A percentile compares a stretch with the other conserved stretches of the same genome.
These are phyloP conservation scores for Chrysopogon serrulatus DNA, from an alignment of 176 grass and related monocot genomes.

Conservation along the genomic window DNA sequence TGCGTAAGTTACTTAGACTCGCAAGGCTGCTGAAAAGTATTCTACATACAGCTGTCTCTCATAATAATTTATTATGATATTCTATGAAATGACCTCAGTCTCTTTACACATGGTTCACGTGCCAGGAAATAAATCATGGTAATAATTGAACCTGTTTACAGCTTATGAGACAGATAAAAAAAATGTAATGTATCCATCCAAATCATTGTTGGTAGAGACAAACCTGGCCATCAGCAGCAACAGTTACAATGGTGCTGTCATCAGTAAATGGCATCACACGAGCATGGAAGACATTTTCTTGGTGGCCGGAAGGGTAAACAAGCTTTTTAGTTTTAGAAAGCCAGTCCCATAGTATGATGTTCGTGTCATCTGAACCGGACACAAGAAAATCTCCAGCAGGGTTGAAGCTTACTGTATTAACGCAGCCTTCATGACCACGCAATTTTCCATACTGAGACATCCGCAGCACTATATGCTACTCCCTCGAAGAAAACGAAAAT, in stretches of 20 bases:
- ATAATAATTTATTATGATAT: not conserved
- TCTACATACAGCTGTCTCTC: not conserved
- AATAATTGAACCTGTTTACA: not conserved
- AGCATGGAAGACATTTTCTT: conserved; percentile 74
- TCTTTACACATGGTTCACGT: conserved; percentile 3
- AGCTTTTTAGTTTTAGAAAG: conserved; percentile 46
- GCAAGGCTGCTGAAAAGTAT: not conserved
- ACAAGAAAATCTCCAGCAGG: conserved; percentile 61
- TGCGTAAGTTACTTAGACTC: not conserved
- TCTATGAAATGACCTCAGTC: not conserved
- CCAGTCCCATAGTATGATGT: conserved; percentile 93
- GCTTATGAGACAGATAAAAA: not conserved
- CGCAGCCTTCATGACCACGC: conserved; percentile 66
- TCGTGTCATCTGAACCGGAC: conserved; percentile 73
- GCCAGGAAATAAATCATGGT: conserved; percentile 8
- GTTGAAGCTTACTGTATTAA: conserved; percentile 84
- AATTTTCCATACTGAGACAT: conserved; percentile 65
- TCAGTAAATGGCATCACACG: conserved; percentile 78
- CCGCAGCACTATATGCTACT: conserved; percentile 52
- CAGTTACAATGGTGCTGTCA: conserved; percentile 60
- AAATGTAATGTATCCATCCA: not conserved
- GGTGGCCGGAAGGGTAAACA: conserved; percentile 72
- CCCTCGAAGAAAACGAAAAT: conserved; percentile 2
- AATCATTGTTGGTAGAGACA: conserved; percentile 18
- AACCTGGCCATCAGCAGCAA: conserved; percentile 81